A percentile compares a stretch with the other conserved stretches of the same genome.
Evolutionary conservation across 352 stramenopile genomes (phyloP).

Genomic region (Globisporangium polare): DNA sequence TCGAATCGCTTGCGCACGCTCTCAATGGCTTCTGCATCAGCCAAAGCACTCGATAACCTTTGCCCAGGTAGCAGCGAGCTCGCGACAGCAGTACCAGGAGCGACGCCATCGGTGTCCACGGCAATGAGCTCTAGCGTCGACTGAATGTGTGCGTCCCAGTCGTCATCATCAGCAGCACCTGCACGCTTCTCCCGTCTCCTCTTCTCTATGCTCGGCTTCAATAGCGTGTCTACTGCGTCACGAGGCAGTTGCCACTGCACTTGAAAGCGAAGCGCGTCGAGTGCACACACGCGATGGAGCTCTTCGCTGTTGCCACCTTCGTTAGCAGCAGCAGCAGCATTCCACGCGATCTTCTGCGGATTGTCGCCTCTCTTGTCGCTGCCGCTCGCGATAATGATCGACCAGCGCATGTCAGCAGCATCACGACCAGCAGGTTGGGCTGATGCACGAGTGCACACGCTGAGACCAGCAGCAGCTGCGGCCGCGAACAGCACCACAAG

Average conservation of each 20-base stretch:
- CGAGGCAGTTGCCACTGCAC: not conserved
- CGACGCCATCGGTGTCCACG: not conserved
- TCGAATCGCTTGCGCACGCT: not conserved
- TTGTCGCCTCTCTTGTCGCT: not conserved
- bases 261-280: constrained; percentile 5
- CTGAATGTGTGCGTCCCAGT: not conserved
- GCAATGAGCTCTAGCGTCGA: constrained; percentile 5
- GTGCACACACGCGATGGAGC: not conserved
- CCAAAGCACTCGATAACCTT: not conserved
- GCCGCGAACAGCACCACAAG: not conserved
- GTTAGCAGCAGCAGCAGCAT: too few relatives aligned
- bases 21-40: not conserved
- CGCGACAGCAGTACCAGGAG: not conserved
- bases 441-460: not conserved
- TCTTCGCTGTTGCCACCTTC: not conserved
- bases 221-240: not conserved
- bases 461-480: not conserved
- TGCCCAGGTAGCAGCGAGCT: not conserved
- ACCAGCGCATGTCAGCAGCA: not conserved
- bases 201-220: not conserved
- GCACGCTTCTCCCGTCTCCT: not conserved
- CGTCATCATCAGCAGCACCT: not conserved
- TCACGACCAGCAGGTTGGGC: not conserved
- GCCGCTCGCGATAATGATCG: not conserved
- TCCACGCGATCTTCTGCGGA: not conserved